Base-by-base conservation (phyloP, 305 asterid species). In the Coffea humblotiana region DNA sequence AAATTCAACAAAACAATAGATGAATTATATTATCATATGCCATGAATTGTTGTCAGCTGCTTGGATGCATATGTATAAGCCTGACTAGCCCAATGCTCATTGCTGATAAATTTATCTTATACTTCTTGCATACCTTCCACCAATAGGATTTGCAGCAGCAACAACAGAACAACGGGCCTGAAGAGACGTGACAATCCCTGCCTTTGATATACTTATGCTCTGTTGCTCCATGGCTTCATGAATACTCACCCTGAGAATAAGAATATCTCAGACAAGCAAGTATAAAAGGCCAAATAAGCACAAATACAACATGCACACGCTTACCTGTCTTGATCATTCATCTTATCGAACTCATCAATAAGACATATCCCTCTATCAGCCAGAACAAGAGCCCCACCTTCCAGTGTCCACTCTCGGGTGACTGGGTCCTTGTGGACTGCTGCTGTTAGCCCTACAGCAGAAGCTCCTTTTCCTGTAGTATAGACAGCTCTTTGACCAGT, bases 151-250 rank as follows among this genome's bases (percentile, higher is more conserved):
- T 75, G 97, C 98, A 56, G 98, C 98, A 81, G 98, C 98, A 90
- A 93, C 91, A 75, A 95, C 98, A 75, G 98, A 95, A 85, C 98
- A 93, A 32, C 99, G 98, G 52, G 97, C 98, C 89, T 95, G 98
- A 61, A 95, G 94, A 71, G 97, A 95, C 76, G 98, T 94, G 78
- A 94, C 98, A 61, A 96, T 96, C 79, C 99, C 99, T 81, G 99
- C 99, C 89, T 96, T 94, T 43, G 98, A 96, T 85, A 96, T 96
- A 86, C 98, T 96, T 72, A 96, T 96, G 82, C 98, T 96, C 87
- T 96, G 99, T 88, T 96, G 99, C 85, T 96, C 99, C 99, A 93
- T 96, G 47, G 98, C 99, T 86, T 96, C 99, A 77, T 96, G 99
- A 85, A 96, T 94, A 85, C 99, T 96, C 79, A 96, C 99, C 90